These are phyloP conservation scores for Penicillium mononematosum DNA, from an alignment of 495 filamentous ascomycete species.

Conservation along the genomic window DNA sequence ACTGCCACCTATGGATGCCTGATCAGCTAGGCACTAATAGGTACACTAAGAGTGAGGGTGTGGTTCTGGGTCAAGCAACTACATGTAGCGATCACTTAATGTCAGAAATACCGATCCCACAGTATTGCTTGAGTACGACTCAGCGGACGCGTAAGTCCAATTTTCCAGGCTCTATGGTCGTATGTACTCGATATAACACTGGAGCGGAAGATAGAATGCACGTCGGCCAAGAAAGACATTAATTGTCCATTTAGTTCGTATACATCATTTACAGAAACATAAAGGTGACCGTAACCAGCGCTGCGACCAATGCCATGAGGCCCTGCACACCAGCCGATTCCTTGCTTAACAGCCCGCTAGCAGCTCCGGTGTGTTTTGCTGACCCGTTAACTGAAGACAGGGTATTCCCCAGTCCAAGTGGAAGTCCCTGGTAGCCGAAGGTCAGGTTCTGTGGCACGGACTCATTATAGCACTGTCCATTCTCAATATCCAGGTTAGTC, in stretches of 20 bases:
- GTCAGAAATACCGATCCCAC: no score
- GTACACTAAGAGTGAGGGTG: no score
- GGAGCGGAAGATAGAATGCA: no score
- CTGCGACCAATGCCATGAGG: constrained; percentile 16
- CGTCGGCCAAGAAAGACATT: neutral
- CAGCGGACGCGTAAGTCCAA: no score
- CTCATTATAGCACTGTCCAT: constrained; percentile 65
- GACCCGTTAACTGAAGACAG: constrained; percentile 18
- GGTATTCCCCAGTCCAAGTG: constrained; percentile 26
- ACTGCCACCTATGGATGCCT: no score
- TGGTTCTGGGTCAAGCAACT: no score
- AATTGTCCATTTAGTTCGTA: neutral
- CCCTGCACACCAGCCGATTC: constrained; percentile 5
- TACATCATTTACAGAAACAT: constrained; percentile 17
- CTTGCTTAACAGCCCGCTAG: constrained; percentile 4
- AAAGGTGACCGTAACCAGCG: constrained; percentile 12
- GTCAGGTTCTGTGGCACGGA: constrained; percentile 65
- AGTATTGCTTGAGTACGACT: no score
- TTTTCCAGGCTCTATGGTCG: no score
- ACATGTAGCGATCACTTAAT: no score
- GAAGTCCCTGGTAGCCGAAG: constrained; percentile 65
- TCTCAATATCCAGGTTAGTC: constrained; percentile 61
- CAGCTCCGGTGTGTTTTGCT: constrained; percentile 22
- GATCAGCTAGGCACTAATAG: no score
- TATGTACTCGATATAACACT: no score